These are phyloP conservation scores for Diplodia seriata DNA, from an alignment of 2,329 filamentous ascomycete species.

Conservation along the genomic window DNA sequence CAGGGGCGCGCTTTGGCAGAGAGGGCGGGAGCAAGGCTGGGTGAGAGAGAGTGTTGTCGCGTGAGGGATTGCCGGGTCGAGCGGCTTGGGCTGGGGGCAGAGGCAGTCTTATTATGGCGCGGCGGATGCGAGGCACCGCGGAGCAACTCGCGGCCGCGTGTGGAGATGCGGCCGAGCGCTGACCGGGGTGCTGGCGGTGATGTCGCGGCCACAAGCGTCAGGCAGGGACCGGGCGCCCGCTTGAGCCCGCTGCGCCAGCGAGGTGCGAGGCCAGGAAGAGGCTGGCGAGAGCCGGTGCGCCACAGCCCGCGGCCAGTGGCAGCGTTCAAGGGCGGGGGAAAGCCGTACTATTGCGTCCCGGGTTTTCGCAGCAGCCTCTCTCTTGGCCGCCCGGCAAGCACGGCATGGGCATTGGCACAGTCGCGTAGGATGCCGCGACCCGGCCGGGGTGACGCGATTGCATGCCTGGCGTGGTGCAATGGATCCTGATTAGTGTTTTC, in stretches of 20 bases:
- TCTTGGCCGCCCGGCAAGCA: conserved; percentile 63
- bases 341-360: no score
- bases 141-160: conserved; percentile 19
- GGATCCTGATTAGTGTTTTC: not conserved
- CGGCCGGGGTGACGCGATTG: conserved; percentile 21
- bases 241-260: not conserved
- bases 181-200: conserved; percentile 14
- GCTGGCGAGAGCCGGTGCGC: conserved; percentile 11
- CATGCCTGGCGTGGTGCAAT: conserved; percentile 29
- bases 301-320: not conserved
- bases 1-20: not conserved
- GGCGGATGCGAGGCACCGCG: conserved; percentile 21
- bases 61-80: conserved; percentile 31
- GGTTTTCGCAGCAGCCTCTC: not conserved
- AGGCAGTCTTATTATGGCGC: conserved; percentile 9
- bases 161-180: conserved; percentile 28
- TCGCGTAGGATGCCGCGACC: conserved; percentile 50
- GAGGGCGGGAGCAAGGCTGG: conserved; percentile 9
- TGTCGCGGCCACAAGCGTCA: conserved; percentile 28
- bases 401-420: conserved; percentile 29
- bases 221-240: conserved; percentile 15
- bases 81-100: not conserved
- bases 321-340: not conserved
- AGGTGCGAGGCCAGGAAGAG: no score
- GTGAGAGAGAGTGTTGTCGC: conserved; percentile 17